A percentile compares a stretch with the other conserved stretches of the same genome.
Evolutionary conservation across 2,329 filamentous ascomycete genomes (phyloP).

Genomic region (Zymoseptoria tritici): DNA sequence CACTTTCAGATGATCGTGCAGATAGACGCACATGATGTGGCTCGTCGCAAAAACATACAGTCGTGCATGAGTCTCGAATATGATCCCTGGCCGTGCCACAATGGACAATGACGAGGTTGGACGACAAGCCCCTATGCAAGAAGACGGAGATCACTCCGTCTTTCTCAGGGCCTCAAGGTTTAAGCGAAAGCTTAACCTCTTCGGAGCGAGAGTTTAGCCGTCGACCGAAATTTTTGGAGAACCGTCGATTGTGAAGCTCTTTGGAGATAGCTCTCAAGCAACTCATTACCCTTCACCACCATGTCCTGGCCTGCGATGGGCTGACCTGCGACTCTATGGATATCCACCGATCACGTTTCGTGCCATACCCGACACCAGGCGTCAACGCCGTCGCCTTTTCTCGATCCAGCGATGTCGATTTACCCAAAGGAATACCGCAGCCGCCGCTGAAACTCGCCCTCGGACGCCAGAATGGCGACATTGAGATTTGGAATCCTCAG

Average conservation of each 20-base stretch:
- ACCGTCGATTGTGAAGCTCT: not conserved
- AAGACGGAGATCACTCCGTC: not conserved
- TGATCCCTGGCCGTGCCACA: not conserved
- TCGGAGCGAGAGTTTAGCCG: not conserved
- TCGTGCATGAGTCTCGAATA: not conserved
- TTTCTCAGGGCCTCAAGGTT: not conserved
- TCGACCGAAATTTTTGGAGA: not conserved
- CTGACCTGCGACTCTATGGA: slow-evolving; percentile 56
- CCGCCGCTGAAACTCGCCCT: slow-evolving; percentile 71
- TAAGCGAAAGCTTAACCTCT: not conserved
- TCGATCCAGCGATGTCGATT: slow-evolving; percentile 50
- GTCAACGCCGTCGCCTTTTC: slow-evolving; percentile 96
- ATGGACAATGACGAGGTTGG: not conserved
- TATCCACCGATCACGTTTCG: slow-evolving; percentile 93
- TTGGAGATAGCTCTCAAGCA: not conserved
- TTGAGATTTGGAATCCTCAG: slow-evolving; percentile 94
- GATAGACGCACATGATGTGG: not conserved
- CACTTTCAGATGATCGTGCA: not conserved
- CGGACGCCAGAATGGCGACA: slow-evolving; percentile 87
- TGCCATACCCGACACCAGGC: slow-evolving; percentile 80
- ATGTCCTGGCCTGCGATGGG: not conserved
- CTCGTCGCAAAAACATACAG: not conserved
- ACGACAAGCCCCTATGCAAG: not conserved
- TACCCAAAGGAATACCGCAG: slow-evolving; percentile 33
- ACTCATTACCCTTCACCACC: not conserved